Evolutionary conservation across 306 rosid species (phyloP), one percentile per base, ranked within the genome.

Genomic region (Cicer bijugum): DNA sequence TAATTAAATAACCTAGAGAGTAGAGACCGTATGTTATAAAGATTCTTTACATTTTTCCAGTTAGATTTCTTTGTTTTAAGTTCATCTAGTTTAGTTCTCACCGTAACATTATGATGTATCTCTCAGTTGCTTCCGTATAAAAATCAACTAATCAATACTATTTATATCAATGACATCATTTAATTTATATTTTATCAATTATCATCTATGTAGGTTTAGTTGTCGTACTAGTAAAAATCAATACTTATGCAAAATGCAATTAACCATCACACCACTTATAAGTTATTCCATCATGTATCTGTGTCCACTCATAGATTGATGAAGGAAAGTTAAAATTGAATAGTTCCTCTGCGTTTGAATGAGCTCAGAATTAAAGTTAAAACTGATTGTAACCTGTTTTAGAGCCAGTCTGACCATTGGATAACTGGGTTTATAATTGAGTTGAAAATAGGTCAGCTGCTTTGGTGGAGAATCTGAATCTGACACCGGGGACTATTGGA

Each of bases 401-500:
- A 19, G 52, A 44, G 11, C 19, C 33, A 5, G 23, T 35, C 69
- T 42, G 44, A 56, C 14, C 44, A 73, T 72, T 52, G 12, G 58
- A 80, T 48, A 60, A 28, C 74, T 67, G 78, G 77, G 35, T 62
- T 66, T 14, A 12, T 67, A 51, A 48, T 9, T 59, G 58, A 57
- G 44, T 66, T 77, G 70, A 84, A 48, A 76, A 46, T 68, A 95
- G 99, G 97, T 95, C 70, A 95, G 97, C 78, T 95, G 99, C 90
- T 91, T 81, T 47, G 99, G 99, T 19, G 91, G 93, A 69, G 97
- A 92, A 0, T 16, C 69, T 46, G 89, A 90, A 0, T 90, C 99
- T 39, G 97, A 95, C 84, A 87, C 97, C 0, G 97, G 97, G 37
- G 99, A 92, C 77, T 79, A 78, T 79, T 95, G 99, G 99, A 88